These are phyloP conservation scores for Calocybe indica DNA, from an alignment of 768 basidiomycete genomes.

Conservation along the genomic window DNA sequence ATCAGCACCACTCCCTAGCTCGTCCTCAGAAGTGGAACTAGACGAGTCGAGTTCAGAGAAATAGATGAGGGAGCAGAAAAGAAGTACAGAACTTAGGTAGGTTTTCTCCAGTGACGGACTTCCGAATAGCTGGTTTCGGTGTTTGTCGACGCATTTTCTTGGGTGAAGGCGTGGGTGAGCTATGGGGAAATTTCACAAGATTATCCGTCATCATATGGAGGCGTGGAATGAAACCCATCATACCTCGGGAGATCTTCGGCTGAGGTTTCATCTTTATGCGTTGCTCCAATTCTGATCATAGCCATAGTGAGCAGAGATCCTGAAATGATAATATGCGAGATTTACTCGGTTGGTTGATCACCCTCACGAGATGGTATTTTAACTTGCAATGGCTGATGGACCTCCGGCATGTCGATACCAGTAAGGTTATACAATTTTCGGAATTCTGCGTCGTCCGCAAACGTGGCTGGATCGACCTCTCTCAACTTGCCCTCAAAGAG, in stretches of 20 bases:
- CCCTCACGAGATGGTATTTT: conserved; percentile 1
- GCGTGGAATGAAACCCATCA: conserved; percentile 3
- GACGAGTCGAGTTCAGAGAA: background rate
- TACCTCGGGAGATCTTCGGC: background rate
- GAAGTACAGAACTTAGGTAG: conserved; percentile 2
- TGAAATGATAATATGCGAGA: background rate
- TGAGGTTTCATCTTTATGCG: background rate
- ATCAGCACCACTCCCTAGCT: conserved; percentile 11
- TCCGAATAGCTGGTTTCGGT: conserved; percentile 5
- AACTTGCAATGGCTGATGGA: conserved; percentile 9
- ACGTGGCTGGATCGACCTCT: conserved; percentile 26
- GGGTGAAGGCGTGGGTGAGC: conserved; percentile 20
- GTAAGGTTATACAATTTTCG: conserved; percentile 35
- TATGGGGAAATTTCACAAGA: background rate
- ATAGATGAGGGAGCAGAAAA: conserved; percentile 7
- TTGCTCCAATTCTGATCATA: no score
- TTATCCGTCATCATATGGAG: background rate
- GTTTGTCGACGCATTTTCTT: conserved; percentile 4
- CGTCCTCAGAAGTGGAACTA: conserved; percentile 10
- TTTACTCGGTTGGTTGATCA: conserved; percentile 10
- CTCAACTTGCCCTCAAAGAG: conserved; percentile 36
- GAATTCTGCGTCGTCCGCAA: conserved; percentile 38
- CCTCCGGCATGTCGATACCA: conserved; percentile 30
- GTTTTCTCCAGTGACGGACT: conserved; percentile 1
- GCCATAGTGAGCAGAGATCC: no score